Conservation (phyloP, 257 asterid genomes). For the Lantana camara region DNA sequence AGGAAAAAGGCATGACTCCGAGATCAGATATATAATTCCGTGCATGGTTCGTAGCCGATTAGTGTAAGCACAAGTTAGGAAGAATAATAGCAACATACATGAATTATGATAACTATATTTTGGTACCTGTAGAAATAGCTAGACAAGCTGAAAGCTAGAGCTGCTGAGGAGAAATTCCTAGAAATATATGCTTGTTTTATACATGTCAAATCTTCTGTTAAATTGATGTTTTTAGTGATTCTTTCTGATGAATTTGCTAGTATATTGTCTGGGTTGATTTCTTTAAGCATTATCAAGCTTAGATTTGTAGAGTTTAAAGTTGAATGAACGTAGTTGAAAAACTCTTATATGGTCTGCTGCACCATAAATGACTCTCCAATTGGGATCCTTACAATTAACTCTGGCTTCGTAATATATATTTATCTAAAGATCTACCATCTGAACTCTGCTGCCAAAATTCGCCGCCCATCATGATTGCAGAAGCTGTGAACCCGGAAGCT, state of each 20-base stretch:
- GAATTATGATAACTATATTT: background rate
- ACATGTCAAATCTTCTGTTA: background rate
- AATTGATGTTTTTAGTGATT: background rate
- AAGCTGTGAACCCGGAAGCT: slow-evolving; percentile 86
- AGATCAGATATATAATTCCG: too few species aligned
- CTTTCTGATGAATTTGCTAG: background rate
- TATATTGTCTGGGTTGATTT: background rate
- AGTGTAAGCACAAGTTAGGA: background rate
- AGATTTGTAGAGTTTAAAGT: background rate
- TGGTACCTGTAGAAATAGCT: background rate
- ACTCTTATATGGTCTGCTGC: too few species aligned
- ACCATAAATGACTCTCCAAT: too few species aligned
- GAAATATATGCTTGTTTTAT: background rate
- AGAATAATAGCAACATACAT: background rate
- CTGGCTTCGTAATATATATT: too few species aligned
- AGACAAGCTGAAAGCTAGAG: too few species aligned
- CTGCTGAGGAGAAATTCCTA: background rate
- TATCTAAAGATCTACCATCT: too few species aligned
- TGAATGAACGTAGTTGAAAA: too few species aligned
- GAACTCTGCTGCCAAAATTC: slow-evolving; percentile 8
- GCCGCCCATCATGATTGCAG: slow-evolving; percentile 50
- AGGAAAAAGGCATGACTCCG: slow-evolving; percentile 55
- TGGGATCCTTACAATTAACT: too few species aligned
- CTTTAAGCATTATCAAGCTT: background rate
- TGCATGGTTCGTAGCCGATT: too few species aligned